Conservation (phyloP, 208 protist genomes). For the Leishmania aethiopica region DNA sequence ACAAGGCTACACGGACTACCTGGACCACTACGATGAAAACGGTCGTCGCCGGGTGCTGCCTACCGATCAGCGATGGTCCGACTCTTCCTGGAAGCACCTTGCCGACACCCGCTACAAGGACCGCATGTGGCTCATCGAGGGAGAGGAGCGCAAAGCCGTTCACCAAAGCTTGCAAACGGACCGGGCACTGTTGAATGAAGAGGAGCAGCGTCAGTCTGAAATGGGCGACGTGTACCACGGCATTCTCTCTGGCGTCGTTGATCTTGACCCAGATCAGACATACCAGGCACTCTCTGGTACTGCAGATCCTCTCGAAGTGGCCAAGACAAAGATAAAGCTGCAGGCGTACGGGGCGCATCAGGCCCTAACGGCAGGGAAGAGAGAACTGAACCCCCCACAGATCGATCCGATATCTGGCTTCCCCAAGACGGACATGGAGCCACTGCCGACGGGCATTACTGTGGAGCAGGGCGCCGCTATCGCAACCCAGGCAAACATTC, state of each 20-base stretch:
- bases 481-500: conserved; percentile 69
- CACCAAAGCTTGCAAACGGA: conserved; percentile 79
- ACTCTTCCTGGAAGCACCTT: conserved; percentile 91
- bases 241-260: conserved; percentile 74
- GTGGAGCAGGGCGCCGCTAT: conserved; percentile 85
- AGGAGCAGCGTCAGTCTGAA: conserved; percentile 79
- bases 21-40: conserved; percentile 90
- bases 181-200: conserved; percentile 63
- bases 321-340: conserved; percentile 89
- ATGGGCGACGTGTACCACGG: conserved; percentile 84
- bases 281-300: conserved; percentile 85
- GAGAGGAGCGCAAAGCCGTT: conserved; percentile 84
- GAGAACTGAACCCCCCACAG: conserved; percentile 28
- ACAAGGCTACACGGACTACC: conserved; percentile 91
- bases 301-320: conserved; percentile 82
- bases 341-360: conserved; percentile 79
- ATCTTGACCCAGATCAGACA: conserved; percentile 87
- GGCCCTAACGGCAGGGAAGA: conserved; percentile 44
- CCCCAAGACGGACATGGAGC: conserved; percentile 73
- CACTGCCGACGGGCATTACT: conserved; percentile 79
- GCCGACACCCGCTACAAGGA: conserved; percentile 87
- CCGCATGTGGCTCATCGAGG: conserved; percentile 91
- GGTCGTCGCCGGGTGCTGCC: conserved; percentile 84
- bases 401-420: conserved; percentile 84
- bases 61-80: conserved; percentile 87